Evolutionary conservation across 1,284 basidiomycete species (phyloP).

Genomic region (Cryptococcus sp.): DNA sequence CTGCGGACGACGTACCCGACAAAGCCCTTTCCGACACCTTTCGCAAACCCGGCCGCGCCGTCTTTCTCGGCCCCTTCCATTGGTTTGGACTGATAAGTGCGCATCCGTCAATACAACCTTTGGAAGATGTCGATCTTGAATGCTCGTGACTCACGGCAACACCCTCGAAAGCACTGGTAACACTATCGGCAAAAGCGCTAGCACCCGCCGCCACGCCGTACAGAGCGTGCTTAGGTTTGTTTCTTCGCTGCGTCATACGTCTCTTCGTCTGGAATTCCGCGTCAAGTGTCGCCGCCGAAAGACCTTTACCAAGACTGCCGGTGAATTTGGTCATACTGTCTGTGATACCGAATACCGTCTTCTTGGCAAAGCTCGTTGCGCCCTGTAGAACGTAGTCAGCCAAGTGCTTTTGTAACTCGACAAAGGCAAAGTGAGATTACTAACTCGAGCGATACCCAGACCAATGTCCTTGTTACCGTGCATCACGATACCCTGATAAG

Average conservation of each 20-base stretch:
- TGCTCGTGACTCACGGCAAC: slow-evolving; percentile 67
- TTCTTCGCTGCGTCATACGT: slow-evolving; percentile 83
- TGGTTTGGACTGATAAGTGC: slow-evolving; percentile 71
- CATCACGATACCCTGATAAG: slow-evolving; percentile 95
- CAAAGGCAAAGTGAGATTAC: slow-evolving; percentile 11
- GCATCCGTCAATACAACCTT: background rate
- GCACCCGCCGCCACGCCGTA: slow-evolving; percentile 94
- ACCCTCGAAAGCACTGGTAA: slow-evolving; percentile 95
- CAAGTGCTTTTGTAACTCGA: background rate
- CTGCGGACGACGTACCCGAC: slow-evolving; percentile 65
- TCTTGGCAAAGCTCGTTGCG: slow-evolving; percentile 97
- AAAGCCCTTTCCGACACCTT: slow-evolving; percentile 94
- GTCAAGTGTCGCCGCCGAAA: slow-evolving; percentile 96
- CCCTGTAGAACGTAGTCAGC: slow-evolving; percentile 59
- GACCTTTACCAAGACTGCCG: slow-evolving; percentile 92
- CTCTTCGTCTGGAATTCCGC: slow-evolving; percentile 90
- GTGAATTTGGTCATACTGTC: slow-evolving; percentile 98
- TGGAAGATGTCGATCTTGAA: background rate
- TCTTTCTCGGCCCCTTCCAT: slow-evolving; percentile 94
- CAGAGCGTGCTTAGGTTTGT: slow-evolving; percentile 95
- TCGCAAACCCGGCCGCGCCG: slow-evolving; percentile 95
- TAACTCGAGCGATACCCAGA: slow-evolving; percentile 91
- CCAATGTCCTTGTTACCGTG: slow-evolving; percentile 96
- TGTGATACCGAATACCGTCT: slow-evolving; percentile 94
- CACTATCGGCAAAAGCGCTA: slow-evolving; percentile 88